These are phyloP conservation scores for Calocera viscosa DNA, from an alignment of 768 basidiomycete species.

Conservation along the genomic window DNA sequence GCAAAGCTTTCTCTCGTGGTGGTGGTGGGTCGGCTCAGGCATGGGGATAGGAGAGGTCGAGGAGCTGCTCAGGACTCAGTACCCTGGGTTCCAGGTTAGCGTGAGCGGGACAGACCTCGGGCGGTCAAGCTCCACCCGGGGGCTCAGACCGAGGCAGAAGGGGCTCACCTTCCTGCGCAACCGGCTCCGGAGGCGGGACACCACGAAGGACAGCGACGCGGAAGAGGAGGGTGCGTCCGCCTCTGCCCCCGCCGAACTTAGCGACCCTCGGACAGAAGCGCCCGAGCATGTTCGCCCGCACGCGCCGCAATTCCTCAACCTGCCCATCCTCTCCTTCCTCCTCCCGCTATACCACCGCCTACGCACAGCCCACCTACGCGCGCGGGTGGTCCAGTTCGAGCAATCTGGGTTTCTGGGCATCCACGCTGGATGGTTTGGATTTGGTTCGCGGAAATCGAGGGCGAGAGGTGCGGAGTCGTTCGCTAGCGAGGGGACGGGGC, in stretches of 20 bases:
- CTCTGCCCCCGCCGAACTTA: too few species aligned
- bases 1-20: conserved; percentile 91
- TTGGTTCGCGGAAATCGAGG: background rate
- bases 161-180: background rate
- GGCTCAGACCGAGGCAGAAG: background rate
- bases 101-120: background rate
- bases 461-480: background rate
- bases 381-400: conserved; percentile 1
- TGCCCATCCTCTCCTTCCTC: background rate
- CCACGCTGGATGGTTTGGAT: background rate
- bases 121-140: background rate
- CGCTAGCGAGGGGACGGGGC: background rate
- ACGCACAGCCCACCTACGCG: background rate
- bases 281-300: background rate
- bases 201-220: too few species aligned
- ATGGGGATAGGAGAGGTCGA: conserved; percentile 66
- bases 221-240: too few species aligned
- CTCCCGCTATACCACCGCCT: background rate
- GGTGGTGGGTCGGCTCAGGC: conserved; percentile 93
- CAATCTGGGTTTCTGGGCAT: background rate
- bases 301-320: background rate
- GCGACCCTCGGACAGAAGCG: background rate
- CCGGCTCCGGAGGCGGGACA: background rate
- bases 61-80: conserved; percentile 37
- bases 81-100: conserved; percentile 17